Evolutionary conservation across 306 rosid species (phyloP).

Genomic region (Abrus precatorius): DNA sequence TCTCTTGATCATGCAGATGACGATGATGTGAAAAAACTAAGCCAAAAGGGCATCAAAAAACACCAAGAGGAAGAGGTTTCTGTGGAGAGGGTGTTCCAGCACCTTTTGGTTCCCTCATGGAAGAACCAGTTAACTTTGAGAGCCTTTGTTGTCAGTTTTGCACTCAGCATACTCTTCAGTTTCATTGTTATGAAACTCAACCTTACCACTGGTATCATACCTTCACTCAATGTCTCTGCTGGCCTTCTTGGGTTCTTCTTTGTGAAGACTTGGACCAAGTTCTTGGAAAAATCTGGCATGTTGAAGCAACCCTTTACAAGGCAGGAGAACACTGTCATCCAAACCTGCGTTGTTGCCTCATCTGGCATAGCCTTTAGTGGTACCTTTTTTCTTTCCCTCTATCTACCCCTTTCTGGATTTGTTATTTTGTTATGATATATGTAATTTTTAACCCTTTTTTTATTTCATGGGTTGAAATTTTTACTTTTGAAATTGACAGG

Average conservation of each 20-base stretch:
- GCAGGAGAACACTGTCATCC: constrained; percentile 72
- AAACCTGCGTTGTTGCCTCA: constrained; percentile 72
- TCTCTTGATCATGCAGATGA: constrained; percentile 9
- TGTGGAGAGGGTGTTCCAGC: constrained; percentile 61
- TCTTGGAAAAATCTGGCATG: constrained; percentile 53
- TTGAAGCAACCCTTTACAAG: constrained; percentile 65
- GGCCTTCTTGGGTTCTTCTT: constrained; percentile 67
- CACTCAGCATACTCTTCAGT: constrained; percentile 54
- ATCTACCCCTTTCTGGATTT: not conserved
- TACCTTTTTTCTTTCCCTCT: constrained; percentile 14
- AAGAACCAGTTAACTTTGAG: constrained; percentile 58
- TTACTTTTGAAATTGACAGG: constrained; percentile 1
- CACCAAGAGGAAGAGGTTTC: constrained; percentile 47
- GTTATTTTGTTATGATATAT: not conserved
- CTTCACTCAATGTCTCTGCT: constrained; percentile 70
- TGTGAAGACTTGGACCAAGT: constrained; percentile 63
- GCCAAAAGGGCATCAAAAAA: not conserved
- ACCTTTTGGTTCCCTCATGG: constrained; percentile 63
- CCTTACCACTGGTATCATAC: constrained; percentile 69
- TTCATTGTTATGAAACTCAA: constrained; percentile 71
- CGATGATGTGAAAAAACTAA: constrained; percentile 21
- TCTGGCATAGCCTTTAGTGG: constrained; percentile 74
- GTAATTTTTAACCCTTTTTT: not conserved
- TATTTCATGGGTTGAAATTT: not conserved
- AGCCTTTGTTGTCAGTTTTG: constrained; percentile 64